Conservation (phyloP, 2,329 filamentous ascomycete genomes). For the Hymenoscyphus linearis region DNA sequence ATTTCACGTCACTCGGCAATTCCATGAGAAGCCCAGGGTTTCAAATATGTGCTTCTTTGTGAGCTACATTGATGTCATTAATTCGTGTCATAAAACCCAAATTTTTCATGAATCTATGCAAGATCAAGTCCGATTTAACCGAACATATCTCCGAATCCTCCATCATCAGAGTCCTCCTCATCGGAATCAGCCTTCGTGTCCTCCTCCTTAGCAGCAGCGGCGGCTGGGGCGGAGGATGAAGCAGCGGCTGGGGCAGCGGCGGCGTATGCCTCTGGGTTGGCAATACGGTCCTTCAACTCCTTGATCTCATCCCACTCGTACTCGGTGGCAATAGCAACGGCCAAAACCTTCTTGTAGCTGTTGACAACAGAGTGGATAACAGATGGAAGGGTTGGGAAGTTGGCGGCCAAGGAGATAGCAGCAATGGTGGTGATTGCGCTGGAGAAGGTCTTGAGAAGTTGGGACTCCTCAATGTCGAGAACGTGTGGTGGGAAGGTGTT, state of each 20-base stretch:
- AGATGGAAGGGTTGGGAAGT: conserved; percentile 94
- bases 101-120: conserved; percentile 20
- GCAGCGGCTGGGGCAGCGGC: conserved; percentile 68
- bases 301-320: conserved; percentile 94
- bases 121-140: conserved; percentile 40
- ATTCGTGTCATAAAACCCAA: conserved; percentile 21
- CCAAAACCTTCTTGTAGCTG: conserved; percentile 93
- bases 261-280: conserved; percentile 97
- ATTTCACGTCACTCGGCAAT: conserved; percentile 13
- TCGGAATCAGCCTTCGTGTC: conserved; percentile 62
- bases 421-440: conserved; percentile 82
- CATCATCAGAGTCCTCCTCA: conserved; percentile 55
- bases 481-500: conserved; percentile 84
- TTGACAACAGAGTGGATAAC: conserved; percentile 97
- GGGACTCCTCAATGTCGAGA: conserved; percentile 90
- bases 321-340: conserved; percentile 85
- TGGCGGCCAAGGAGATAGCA: conserved; percentile 82
- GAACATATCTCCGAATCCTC: conserved; percentile 77
- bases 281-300: conserved; percentile 98
- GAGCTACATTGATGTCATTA: conserved; percentile 24
- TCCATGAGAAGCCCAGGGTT: neutral
- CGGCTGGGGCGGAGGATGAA: conserved; percentile 46
- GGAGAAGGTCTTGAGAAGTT: conserved; percentile 81
- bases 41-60: conserved; percentile 16
- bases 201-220: conserved; percentile 49